Base-by-base conservation (phyloP, 2,329 filamentous ascomycete species). In the Cladosporium colombiae region DNA sequence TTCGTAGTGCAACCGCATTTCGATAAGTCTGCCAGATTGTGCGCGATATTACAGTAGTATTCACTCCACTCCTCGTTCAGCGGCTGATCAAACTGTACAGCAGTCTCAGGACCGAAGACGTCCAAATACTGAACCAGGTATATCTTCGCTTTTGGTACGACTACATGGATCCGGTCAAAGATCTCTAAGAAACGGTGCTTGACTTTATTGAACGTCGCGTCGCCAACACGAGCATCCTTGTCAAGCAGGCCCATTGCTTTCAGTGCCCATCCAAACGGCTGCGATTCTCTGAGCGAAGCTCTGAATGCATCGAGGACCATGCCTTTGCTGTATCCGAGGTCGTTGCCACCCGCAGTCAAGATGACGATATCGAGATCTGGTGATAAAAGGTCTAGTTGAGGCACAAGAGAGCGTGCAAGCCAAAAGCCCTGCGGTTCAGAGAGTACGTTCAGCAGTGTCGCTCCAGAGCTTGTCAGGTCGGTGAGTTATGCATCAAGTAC, bases 381-480 rank as follows among this genome's bases (percentile, higher is more conserved):
- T 18, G 27, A 18, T 21, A 56, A 18, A 27, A 16, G 27, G 16
- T 56, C 52, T 27, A 56, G 52, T 16, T 56, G 52, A 11, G 52
- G 52, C 33, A 21, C 27, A n/a, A 18, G 71, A 70, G 16, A 76
- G 67, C 25, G 80, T 72, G 67, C 35, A 18, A 40, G 35, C 35
- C 16, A 40, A 6, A 40, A 40, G 14, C 35, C 6, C 35, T 40
- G 35, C 35, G 35, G 35, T n/a, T 40, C 16, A 6, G 35, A 40
- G 14, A 40, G 35, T 16, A 40, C 35, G 35, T 80, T 77, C 10
- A 75, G 70, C n/a, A 81, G 73, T 2, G 76, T 79, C 2, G 78
- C 76, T 63, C 78, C 78, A 11, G 75, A 77, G 5, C 78, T 76
- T 18, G 74, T 67, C n/a, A 70, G 58, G 61, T 71, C 69, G 11